Conservation (phyloP, 225 moss, liverwort and hornwort species). For the Ulota crispa region DNA sequence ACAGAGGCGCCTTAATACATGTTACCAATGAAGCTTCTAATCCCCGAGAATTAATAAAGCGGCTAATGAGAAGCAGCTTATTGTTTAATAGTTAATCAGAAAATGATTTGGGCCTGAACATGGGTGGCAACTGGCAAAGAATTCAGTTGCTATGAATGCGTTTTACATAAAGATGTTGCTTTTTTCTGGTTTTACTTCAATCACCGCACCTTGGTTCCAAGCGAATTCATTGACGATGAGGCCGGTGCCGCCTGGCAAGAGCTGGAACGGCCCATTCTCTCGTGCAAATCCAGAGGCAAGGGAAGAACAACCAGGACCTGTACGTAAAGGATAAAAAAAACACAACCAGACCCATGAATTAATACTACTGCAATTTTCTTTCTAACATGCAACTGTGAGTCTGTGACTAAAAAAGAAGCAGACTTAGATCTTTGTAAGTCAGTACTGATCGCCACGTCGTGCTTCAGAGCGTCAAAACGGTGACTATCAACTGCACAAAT, state of each 20-base stretch:
- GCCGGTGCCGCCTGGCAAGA: constrained; percentile 32
- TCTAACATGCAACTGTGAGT: too few relatives aligned
- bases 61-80: not conserved
- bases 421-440: not conserved
- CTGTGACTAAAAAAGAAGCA: too few relatives aligned
- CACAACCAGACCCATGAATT: not conserved
- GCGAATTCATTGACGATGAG: constrained; percentile 42
- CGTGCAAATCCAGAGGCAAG: constrained; percentile 51
- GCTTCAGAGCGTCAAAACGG: too few relatives aligned
- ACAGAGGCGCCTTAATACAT: not conserved
- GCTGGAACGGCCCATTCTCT: constrained; percentile 56
- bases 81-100: not conserved
- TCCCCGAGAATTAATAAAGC: not conserved
- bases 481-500: too few relatives aligned
- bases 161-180: not conserved
- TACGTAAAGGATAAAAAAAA: not conserved
- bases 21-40: not conserved
- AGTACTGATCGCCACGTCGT: not conserved
- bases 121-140: not conserved
- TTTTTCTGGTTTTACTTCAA: too few relatives aligned
- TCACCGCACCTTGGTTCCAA: constrained; percentile 46
- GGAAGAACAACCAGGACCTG: constrained; percentile 68
- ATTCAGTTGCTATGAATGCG: not conserved
- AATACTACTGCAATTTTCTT: too few relatives aligned
- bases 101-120: not conserved